phyloP scores from a whole-genome alignment of 495 filamentous ascomycete species.

The Xylaria cubensis region DNA sequence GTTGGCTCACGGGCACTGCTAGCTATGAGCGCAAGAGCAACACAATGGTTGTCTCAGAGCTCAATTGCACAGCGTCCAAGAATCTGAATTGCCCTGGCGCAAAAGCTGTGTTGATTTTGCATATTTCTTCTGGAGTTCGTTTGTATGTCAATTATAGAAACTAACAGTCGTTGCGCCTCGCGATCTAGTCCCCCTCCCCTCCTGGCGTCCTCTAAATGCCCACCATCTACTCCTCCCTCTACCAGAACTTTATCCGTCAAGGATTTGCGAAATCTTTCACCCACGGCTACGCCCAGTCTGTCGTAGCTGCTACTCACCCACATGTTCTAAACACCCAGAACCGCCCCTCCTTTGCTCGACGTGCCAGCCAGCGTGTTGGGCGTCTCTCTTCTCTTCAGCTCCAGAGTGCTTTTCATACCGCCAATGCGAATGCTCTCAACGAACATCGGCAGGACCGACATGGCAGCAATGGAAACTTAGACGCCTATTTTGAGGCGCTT shows the following conservation, averaged over 20 bases:
- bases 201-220: slow-evolving; percentile 65
- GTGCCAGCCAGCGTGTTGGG: slow-evolving; percentile 58
- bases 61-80: background rate
- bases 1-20: background rate
- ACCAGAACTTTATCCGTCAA: slow-evolving; percentile 91
- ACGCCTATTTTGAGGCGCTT: slow-evolving; percentile 89
- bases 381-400: slow-evolving; percentile 68
- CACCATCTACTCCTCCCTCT: slow-evolving; percentile 63
- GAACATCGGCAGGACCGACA: slow-evolving; percentile 54
- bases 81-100: background rate
- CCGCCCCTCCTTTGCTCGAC: slow-evolving; percentile 60
- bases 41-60: background rate
- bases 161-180: slow-evolving; percentile 16
- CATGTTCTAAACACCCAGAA: slow-evolving; percentile 79
- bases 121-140: background rate
- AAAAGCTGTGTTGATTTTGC: background rate
- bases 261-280: slow-evolving; percentile 95
- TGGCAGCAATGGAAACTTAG: slow-evolving; percentile 62
- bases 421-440: slow-evolving; percentile 36
- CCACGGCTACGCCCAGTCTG: slow-evolving; percentile 95
- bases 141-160: background rate
- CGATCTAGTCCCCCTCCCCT: slow-evolving; percentile 46
- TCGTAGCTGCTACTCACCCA: slow-evolving; percentile 90
- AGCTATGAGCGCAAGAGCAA: background rate
- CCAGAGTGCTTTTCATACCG: slow-evolving; percentile 76